A percentile compares a stretch with the other conserved stretches of the same genome.
These are phyloP conservation scores for Aspergillus sp. DNA, from an alignment of 2,329 filamentous ascomycete genomes.

Conservation along the genomic window DNA sequence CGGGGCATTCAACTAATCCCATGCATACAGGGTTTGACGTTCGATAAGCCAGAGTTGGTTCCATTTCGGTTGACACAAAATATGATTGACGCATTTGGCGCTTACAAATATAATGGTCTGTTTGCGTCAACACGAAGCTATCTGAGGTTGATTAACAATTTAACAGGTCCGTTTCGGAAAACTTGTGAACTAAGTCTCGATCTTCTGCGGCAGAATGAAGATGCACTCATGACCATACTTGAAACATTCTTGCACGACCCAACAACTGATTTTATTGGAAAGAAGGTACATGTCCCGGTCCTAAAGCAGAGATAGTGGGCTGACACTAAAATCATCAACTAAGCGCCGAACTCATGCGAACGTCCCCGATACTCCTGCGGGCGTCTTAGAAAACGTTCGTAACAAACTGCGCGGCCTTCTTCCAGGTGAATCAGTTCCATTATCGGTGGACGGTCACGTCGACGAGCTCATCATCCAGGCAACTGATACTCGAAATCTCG, in stretches of 20 bases:
- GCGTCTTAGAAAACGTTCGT: slow-evolving; percentile 85
- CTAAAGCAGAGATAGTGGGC: neutral
- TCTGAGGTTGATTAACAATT: neutral
- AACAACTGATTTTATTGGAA: slow-evolving; percentile 86
- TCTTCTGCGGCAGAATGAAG: slow-evolving; percentile 85
- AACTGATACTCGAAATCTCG: slow-evolving; percentile 73
- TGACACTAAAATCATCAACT: neutral
- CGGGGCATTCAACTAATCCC: neutral
- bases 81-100: slow-evolving; percentile 96
- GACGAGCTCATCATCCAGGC: slow-evolving; percentile 90
- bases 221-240: slow-evolving; percentile 94
- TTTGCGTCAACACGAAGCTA: neutral
- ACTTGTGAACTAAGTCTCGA: slow-evolving; percentile 85
- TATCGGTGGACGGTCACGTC: slow-evolving; percentile 97
- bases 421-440: slow-evolving; percentile 82
- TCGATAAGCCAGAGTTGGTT: slow-evolving; percentile 89
- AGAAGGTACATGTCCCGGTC: slow-evolving; percentile 50
- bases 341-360: slow-evolving; percentile 52
- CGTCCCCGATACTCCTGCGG: slow-evolving; percentile 67
- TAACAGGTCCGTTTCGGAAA: slow-evolving; percentile 73
- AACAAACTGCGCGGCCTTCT: slow-evolving; percentile 83
- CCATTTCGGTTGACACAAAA: slow-evolving; percentile 98
- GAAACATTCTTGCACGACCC: slow-evolving; percentile 98
- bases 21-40: slow-evolving; percentile 68
- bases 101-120: slow-evolving; percentile 79